Percentiles rank a stretch among this genome's conserved stretches.
Evolutionary conservation across 768 basidiomycete species (phyloP).

Genomic region (Tulasnella sp.): DNA sequence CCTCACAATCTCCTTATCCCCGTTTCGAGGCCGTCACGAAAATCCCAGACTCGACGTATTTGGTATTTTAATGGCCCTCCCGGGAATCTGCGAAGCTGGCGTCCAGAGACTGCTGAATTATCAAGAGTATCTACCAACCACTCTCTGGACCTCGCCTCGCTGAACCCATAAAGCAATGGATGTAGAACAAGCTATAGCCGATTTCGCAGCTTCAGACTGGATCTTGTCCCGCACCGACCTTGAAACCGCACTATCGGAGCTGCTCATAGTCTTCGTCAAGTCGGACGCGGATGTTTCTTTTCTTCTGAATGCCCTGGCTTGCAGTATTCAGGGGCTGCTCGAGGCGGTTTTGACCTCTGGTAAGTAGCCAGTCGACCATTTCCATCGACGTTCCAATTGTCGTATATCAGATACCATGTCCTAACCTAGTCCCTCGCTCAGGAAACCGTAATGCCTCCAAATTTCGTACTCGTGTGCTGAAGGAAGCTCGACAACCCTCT

Average conservation of each 20-base stretch:
- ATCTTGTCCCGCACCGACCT: neutral
- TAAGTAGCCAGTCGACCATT: no score
- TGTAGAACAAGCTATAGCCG: neutral
- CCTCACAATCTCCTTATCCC: no score
- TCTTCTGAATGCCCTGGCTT: neutral
- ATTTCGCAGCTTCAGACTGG: neutral
- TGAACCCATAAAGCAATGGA: neutral
- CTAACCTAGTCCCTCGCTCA: neutral
- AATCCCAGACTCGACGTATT: no score
- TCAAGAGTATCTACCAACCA: no score
- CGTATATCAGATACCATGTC: no score
- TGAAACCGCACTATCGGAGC: neutral
- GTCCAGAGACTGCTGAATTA: no score
- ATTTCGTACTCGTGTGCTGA: neutral
- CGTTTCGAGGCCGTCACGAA: no score
- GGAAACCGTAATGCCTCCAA: neutral
- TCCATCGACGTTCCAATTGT: no score
- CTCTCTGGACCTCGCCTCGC: no score
- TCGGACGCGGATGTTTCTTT: neutral
- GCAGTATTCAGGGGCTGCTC: neutral
- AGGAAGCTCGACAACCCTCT: neutral
- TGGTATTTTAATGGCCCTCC: no score
- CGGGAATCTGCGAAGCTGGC: no score
- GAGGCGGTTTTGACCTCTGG: neutral
- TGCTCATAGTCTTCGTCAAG: neutral